phyloP scores from a whole-genome alignment of 805 yeast species.

The Sungouiozyma intestinalis region DNA sequence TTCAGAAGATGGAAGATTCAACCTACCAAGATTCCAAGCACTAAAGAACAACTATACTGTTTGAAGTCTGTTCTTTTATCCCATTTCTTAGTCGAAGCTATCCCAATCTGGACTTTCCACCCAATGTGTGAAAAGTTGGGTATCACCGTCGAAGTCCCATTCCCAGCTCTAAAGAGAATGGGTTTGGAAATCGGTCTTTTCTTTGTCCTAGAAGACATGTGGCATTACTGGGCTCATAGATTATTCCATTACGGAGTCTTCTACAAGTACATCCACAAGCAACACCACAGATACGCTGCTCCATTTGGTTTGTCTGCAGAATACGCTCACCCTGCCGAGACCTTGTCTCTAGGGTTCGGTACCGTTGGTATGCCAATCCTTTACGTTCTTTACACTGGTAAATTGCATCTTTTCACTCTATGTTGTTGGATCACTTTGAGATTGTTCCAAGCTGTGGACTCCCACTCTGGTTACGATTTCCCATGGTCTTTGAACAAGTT shows the following conservation, averaged over 20 bases:
- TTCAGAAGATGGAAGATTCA: constrained; percentile 85
- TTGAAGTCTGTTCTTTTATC: constrained; percentile 72
- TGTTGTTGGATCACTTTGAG: constrained; percentile 80
- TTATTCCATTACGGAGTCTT: constrained; percentile 79
- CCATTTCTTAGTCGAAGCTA: constrained; percentile 86
- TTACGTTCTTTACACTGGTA: constrained; percentile 64
- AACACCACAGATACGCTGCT: constrained; percentile 96
- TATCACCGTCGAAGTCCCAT: constrained; percentile 70
- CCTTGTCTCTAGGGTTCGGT: constrained; percentile 82
- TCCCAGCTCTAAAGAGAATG: constrained; percentile 58
- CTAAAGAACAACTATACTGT: constrained; percentile 88
- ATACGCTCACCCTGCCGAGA: constrained; percentile 95
- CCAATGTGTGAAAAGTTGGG: constrained; percentile 79
- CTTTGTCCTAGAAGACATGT: constrained; percentile 81
- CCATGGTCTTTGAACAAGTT: constrained; percentile 92
- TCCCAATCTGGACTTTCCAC: constrained; percentile 96
- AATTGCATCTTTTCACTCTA: constrained; percentile 83
- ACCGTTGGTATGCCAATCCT: constrained; percentile 92
- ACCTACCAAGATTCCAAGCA: constrained; percentile 69
- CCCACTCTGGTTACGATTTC: constrained; percentile 97
- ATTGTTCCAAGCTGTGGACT: constrained; percentile 91
- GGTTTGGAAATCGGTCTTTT: constrained; percentile 59
- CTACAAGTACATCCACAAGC: constrained; percentile 90
- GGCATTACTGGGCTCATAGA: constrained; percentile 97
- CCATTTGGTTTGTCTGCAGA: constrained; percentile 97